A percentile compares a stretch with the other conserved stretches of the same genome.
phyloP scores from a whole-genome alignment of 176 grass and related monocot species.

The Ananas comosus region DNA sequence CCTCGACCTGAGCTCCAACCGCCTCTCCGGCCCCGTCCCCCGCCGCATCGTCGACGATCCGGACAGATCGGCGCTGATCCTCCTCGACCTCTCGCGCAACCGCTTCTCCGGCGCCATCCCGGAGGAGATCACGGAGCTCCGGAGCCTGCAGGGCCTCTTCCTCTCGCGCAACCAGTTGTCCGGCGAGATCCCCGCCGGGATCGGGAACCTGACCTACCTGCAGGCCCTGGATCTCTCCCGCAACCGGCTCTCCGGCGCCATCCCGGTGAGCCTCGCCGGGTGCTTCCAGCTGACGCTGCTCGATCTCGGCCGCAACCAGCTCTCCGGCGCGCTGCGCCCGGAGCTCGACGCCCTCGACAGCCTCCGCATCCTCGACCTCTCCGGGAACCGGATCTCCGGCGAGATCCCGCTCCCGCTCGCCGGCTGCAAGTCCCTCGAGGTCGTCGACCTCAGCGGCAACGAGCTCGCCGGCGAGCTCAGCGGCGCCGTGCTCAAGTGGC shows the following conservation, averaged over 20 bases:
- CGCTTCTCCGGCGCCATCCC: conserved; percentile 36
- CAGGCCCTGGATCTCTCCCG: conserved; percentile 81
- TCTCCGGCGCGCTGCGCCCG: conserved; percentile 68
- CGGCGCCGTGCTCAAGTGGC: conserved; percentile 55
- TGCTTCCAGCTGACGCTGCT: conserved; percentile 93
- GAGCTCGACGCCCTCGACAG: conserved; percentile 90
- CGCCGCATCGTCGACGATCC: conserved; percentile 30
- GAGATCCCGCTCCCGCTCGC: conserved; percentile 28
- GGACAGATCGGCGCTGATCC: conserved; percentile 18
- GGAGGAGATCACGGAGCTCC: conserved; percentile 43
- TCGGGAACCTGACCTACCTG: conserved; percentile 90
- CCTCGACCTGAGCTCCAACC: conserved; percentile 54
- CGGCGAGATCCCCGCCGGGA: conserved; percentile 66
- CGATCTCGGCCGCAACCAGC: conserved; percentile 48
- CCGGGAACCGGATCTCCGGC: conserved; percentile 18
- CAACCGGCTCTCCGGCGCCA: conserved; percentile 54
- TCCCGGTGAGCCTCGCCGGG: conserved; percentile 73
- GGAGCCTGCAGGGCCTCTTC: conserved; percentile 75
- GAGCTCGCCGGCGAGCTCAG: conserved; percentile 61
- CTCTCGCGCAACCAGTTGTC: conserved; percentile 60
- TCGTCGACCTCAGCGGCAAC: conserved; percentile 71
- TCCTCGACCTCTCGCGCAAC: conserved; percentile 54
- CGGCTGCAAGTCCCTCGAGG: conserved; percentile 36
- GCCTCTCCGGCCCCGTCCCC: conserved; percentile 33
- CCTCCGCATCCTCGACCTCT: conserved; percentile 26